Evolutionary conservation across 1,284 basidiomycete genomes (phyloP), one percentile per base, ranked within the genome.

Genomic region (Cutaneotrichosporon cyanovorans): DNA sequence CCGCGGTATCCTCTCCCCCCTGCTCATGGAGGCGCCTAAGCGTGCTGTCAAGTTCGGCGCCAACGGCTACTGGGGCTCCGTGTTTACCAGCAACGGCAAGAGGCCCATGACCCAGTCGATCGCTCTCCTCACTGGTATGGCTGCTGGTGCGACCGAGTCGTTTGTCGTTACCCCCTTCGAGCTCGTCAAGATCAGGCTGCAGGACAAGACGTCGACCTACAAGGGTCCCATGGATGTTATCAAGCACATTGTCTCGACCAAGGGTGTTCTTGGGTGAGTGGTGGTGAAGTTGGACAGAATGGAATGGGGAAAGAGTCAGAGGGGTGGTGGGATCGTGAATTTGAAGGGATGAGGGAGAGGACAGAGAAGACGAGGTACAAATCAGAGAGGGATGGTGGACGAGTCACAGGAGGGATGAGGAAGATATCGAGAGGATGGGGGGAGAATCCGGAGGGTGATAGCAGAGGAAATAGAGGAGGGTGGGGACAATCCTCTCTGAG

Each of bases 11-110:
- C 82, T 91, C 18, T 89, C 95, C 7, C 95, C 95, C 18, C 74
- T 99, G 21, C 80, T 97, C 66, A 76, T 98, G 46, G 93, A 99
- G 73, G 95, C 95, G 19, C 95, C 93, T 5, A 99, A 99, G 75
- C 82, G 93, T 73, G 93, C 93, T 16, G 85, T 92, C 51, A 99
- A 99, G 78, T 99, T 68, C 53, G 65, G 56, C 32, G 65, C 62
- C 23, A 68, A 69, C 56, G 63, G 92, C 63, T 92, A 86, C 67
- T 98, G 95, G 95, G 92, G 89, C 5, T 85, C 85, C 40, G 37
- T 64, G 21, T 67, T 72, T 57, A 73, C 70, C 46, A 54, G 61
- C 52, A 63, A 65, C 15, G 89, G 89, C 30, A 77, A 84, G 62
- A 73, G 76, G 37, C 85, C 91, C 68, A 96, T 93, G 85, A 91